phyloP scores from a whole-genome alignment of 225 moss, liverwort and hornwort genomes.

The Marchantia paleacea region DNA sequence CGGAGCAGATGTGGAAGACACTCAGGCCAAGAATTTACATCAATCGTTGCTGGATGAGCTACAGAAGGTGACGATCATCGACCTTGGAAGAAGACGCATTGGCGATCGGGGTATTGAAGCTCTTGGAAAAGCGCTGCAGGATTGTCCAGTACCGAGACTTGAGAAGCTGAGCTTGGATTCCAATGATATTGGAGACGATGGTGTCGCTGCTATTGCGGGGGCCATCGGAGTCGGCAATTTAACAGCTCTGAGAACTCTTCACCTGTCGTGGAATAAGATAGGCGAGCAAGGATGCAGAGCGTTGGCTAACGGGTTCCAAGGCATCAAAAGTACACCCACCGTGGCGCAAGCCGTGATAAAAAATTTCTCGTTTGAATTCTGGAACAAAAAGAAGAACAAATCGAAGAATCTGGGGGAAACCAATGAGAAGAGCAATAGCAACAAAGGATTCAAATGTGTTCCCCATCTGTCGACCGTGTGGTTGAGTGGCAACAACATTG shows the following conservation, averaged over 20 bases:
- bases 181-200: constrained; percentile 38
- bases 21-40: constrained; percentile 30
- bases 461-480: constrained; percentile 40
- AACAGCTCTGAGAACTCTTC: constrained; percentile 35
- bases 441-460: constrained; percentile 26
- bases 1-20: constrained; percentile 19
- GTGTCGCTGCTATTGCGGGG: constrained; percentile 27
- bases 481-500: constrained; percentile 38
- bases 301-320: constrained; percentile 30
- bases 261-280: constrained; percentile 45
- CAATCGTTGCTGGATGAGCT: constrained; percentile 36
- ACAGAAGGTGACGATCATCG: constrained; percentile 34
- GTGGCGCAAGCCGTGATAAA: constrained; percentile 21
- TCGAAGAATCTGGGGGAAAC: constrained; percentile 14
- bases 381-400: constrained; percentile 33
- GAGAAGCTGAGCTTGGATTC: constrained; percentile 40
- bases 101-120: constrained; percentile 42
- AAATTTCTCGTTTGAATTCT: constrained; percentile 39
- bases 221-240: constrained; percentile 44
- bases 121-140: constrained; percentile 41
- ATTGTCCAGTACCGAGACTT: constrained; percentile 41
- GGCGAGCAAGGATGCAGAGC: constrained; percentile 41
- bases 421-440: constrained; percentile 1
- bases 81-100: constrained; percentile 35
- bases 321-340: constrained; percentile 13